Base-by-base conservation (phyloP, 2,329 filamentous ascomycete species). In the Penicillium verrucosum region DNA sequence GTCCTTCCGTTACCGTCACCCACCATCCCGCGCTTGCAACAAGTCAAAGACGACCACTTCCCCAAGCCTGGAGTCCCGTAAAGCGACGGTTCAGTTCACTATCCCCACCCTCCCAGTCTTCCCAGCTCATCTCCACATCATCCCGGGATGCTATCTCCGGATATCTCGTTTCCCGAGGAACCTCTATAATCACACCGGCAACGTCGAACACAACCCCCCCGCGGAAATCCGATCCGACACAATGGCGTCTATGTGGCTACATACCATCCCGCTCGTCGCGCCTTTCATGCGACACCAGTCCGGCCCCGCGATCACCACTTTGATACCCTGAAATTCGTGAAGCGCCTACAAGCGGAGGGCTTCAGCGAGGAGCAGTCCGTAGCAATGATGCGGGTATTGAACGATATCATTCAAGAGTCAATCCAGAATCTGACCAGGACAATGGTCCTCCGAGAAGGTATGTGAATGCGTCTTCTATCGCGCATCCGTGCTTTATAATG, bases 301-400 rank as follows among this genome's bases (percentile, higher is more conserved):
- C 82, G 78, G 49, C 72, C 74, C 51, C 85, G 89, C 62, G 92
- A 97, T 68, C 94, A 99, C 75, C 92, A 99, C 75, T 99, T 99
- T 72, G 94, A 99, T 76, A 99, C 94, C 0, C 84, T 99, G 60
- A 97, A 96, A 78, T 96, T 99, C 72, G 92, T 99, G 38, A 90
- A 96, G 77, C 83, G 90, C 51, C 80, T 99, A 40, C 87, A 93
- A 73, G 85, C 85, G 64, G 94, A 99, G 73, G 94, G 94, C 0
- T 97, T 97, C 74, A 96, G 91, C 25, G 93, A 97, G 74, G 89
- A 92, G 65, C 94, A 99, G 76, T 88, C 92, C 2, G 92, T 91
- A 27, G 93, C 94, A n/a, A 94, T 97, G 89, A 97, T 99, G 94
- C 90, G 90, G 72, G 90, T 97, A 7, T 81, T 99, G 38, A 92